Evolutionary conservation across 2,329 filamentous ascomycete species (phyloP).

Genomic region (Alternaria sp.): DNA sequence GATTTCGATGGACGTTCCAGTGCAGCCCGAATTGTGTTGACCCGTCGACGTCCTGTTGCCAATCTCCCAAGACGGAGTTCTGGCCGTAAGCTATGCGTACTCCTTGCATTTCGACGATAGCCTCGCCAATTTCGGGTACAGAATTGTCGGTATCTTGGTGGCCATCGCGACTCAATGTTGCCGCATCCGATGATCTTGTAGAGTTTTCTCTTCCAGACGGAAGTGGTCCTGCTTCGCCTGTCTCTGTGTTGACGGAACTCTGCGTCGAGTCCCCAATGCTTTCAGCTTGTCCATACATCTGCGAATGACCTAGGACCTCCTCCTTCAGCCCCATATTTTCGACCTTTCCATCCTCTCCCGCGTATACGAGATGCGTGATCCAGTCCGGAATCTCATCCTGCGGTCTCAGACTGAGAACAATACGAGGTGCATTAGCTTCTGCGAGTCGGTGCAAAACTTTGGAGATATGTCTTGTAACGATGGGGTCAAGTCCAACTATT

Average conservation of each 20-base stretch:
- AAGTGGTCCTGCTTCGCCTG: constrained; percentile 37
- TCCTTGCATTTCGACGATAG: constrained; percentile 85
- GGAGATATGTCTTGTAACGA: constrained; percentile 75
- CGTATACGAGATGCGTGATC: constrained; percentile 82
- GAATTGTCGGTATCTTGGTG: constrained; percentile 32
- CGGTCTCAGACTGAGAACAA: constrained; percentile 79
- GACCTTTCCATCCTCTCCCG: constrained; percentile 71
- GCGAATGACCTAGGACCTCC: constrained; percentile 61
- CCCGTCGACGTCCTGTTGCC: constrained; percentile 66
- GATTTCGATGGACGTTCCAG: constrained; percentile 82
- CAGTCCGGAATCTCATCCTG: constrained; percentile 89
- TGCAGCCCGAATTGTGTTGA: constrained; percentile 67
- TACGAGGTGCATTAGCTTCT: constrained; percentile 68
- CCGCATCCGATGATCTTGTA: neutral
- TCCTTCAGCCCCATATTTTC: constrained; percentile 69
- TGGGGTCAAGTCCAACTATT: constrained; percentile 84
- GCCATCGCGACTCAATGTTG: constrained; percentile 39
- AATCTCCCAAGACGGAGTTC: constrained; percentile 80
- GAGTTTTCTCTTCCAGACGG: constrained; percentile 30
- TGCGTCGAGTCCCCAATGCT: neutral
- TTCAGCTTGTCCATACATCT: constrained; percentile 34
- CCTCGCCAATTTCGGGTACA: constrained; percentile 60
- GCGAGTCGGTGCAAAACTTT: constrained; percentile 73
- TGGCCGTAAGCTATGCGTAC: constrained; percentile 81
- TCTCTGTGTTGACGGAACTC: constrained; percentile 28